Evolutionary conservation across 495 filamentous ascomycete species (phyloP).

Genomic region (Parathielavia hyrcaniae): DNA sequence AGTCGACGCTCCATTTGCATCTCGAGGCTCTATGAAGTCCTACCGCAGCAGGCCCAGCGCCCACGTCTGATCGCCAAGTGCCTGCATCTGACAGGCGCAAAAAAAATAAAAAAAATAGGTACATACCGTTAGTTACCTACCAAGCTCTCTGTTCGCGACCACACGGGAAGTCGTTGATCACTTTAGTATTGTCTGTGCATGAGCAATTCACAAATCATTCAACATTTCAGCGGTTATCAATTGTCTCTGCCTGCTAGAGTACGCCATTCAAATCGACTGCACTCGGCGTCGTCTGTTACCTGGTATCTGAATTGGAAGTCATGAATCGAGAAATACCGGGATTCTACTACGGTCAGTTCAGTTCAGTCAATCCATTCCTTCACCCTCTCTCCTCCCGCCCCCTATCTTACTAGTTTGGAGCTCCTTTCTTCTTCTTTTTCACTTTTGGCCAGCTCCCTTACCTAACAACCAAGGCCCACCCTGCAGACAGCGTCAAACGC

Average conservation of each 20-base stretch:
- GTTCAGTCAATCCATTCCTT: neutral
- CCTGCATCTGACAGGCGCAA: neutral
- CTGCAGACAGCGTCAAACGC: slow-evolving; percentile 36
- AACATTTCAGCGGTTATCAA: neutral
- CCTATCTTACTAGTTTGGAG: neutral
- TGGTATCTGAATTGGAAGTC: too few relatives aligned
- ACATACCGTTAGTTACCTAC: too few relatives aligned
- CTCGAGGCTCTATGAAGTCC: too few relatives aligned
- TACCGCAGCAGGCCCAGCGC: too few relatives aligned
- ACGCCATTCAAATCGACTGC: too few relatives aligned
- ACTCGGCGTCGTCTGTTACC: too few relatives aligned
- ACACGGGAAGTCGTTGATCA: neutral
- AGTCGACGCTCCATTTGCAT: too few relatives aligned
- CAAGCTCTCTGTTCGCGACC: too few relatives aligned
- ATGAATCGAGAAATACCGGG: slow-evolving; percentile 31
- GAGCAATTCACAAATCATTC: neutral
- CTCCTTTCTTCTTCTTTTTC: neutral
- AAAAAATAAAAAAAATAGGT: too few relatives aligned
- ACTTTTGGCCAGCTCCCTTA: neutral
- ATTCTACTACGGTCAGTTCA: slow-evolving; percentile 40
- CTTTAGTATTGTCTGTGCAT: neutral
- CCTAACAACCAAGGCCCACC: neutral
- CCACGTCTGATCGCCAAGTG: neutral
- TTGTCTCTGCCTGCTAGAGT: too few relatives aligned
- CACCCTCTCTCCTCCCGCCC: neutral